Conservation (phyloP, 2,329 filamentous ascomycete genomes). For the Xenosphaeropsis pyriputrescens region DNA sequence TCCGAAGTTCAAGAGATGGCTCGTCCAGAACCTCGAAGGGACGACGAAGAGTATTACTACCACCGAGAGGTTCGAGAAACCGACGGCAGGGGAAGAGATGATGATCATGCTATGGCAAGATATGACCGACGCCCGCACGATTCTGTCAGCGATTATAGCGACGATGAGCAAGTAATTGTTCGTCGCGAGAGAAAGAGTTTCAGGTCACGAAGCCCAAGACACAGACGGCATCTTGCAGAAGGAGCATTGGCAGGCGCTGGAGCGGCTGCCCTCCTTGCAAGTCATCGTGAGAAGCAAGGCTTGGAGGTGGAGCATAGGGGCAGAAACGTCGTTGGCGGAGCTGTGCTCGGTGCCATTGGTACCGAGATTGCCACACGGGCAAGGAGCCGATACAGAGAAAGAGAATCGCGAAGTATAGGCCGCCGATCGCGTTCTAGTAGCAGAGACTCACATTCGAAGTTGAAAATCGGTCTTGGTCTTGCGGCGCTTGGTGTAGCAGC, state of each 20-base stretch:
- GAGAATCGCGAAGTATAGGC: slow-evolving; percentile 23
- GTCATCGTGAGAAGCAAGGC: slow-evolving; percentile 29
- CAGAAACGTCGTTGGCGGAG: slow-evolving; percentile 28
- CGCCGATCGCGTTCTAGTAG: slow-evolving; percentile 20
- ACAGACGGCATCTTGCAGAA: slow-evolving; percentile 45
- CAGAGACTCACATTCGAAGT: slow-evolving; percentile 25
- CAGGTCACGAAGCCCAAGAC: slow-evolving; percentile 24
- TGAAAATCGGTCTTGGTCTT: slow-evolving; percentile 47
- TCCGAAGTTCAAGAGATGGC: slow-evolving; percentile 8
- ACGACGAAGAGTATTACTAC: slow-evolving; percentile 20
- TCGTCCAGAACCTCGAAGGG: slow-evolving; percentile 11
- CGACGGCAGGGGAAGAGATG: slow-evolving; percentile 10
- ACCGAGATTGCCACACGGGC: slow-evolving; percentile 46
- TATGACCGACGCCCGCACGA: slow-evolving; percentile 22
- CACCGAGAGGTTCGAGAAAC: slow-evolving; percentile 18
- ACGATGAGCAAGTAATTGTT: slow-evolving; percentile 31
- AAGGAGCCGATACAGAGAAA: slow-evolving; percentile 44
- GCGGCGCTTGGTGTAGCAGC: slow-evolving; percentile 49
- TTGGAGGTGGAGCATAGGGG: slow-evolving; percentile 13
- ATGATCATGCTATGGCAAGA: slow-evolving; percentile 12
- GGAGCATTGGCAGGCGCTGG: slow-evolving; percentile 51
- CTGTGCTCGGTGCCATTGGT: slow-evolving; percentile 46
- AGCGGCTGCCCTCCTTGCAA: slow-evolving; percentile 40
- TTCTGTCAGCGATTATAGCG: slow-evolving; percentile 22
- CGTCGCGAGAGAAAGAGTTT: slow-evolving; percentile 32